Evolutionary conservation across 768 basidiomycete genomes (phyloP).

Genomic region (Termitomyces titanicus): DNA sequence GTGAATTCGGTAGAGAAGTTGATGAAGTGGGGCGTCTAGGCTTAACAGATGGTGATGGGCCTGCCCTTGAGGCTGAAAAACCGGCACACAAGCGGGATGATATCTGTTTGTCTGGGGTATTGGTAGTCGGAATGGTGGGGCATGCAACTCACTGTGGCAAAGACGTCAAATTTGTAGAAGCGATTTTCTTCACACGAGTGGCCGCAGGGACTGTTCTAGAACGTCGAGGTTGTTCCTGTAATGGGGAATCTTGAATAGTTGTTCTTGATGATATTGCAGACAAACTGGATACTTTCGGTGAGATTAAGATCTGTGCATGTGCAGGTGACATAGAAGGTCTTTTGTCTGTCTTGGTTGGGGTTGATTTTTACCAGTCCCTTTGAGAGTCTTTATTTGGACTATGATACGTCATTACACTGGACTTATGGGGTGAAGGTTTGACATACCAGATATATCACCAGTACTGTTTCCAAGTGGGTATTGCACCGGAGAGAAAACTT

Average conservation of each 20-base stretch:
- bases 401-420: background rate
- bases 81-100: slow-evolving; percentile 1
- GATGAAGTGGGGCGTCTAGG: too few relatives aligned
- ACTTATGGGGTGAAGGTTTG: background rate
- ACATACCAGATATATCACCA: slow-evolving; percentile 28
- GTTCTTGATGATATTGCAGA: slow-evolving; percentile 9
- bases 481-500: slow-evolving; percentile 36
- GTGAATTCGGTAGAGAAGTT: too few relatives aligned
- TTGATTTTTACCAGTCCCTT: slow-evolving; percentile 6
- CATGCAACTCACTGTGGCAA: background rate
- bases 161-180: background rate
- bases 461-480: slow-evolving; percentile 35
- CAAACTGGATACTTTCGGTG: slow-evolving; percentile 11
- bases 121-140: background rate
- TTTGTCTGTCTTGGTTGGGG: slow-evolving; percentile 9
- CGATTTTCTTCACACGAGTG: slow-evolving; percentile 19
- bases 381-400: slow-evolving; percentile 23
- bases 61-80: slow-evolving; percentile 9
- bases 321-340: slow-evolving; percentile 1
- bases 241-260: background rate
- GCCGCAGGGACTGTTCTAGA: slow-evolving; percentile 24
- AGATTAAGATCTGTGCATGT: slow-evolving; percentile 4
- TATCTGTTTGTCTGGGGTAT: background rate
- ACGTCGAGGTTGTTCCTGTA: slow-evolving; percentile 22
- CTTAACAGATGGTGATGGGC: too few relatives aligned